phyloP scores from a whole-genome alignment of 2,329 filamentous ascomycete species.

The Exophiala alcalophila region DNA sequence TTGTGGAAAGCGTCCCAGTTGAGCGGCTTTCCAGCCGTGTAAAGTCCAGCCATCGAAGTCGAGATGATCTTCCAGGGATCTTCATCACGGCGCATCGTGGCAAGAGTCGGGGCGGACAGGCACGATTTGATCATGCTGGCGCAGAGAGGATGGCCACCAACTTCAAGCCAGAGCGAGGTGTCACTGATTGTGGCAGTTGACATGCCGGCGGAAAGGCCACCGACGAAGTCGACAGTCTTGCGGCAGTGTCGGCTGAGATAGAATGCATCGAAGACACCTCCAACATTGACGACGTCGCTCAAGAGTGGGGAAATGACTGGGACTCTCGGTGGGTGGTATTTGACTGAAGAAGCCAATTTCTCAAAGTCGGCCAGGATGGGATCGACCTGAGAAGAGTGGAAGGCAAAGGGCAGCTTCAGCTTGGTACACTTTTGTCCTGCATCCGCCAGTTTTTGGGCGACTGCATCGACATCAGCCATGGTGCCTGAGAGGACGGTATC shows the following conservation, averaged over 20 bases:
- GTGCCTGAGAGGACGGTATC: constrained; percentile 45
- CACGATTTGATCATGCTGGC: constrained; percentile 45
- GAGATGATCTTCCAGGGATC: constrained; percentile 44
- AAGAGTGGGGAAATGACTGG: constrained; percentile 49
- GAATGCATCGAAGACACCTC: constrained; percentile 36
- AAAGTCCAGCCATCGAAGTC: constrained; percentile 36
- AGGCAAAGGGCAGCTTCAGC: constrained; percentile 45
- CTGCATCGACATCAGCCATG: constrained; percentile 37
- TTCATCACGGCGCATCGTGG: constrained; percentile 43
- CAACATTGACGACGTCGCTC: constrained; percentile 42
- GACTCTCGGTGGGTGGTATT: constrained; percentile 40
- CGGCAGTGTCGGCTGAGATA: constrained; percentile 45
- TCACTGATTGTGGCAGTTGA: constrained; percentile 35
- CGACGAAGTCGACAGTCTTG: constrained; percentile 47
- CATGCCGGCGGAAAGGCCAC: constrained; percentile 41
- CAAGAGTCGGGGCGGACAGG: constrained; percentile 34
- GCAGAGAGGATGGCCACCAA: constrained; percentile 50
- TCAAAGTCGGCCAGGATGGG: constrained; percentile 45
- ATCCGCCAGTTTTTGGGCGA: constrained; percentile 37
- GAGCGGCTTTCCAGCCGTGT: constrained; percentile 40
- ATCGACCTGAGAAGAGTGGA: constrained; percentile 48
- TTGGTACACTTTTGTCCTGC: constrained; percentile 42
- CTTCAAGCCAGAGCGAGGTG: constrained; percentile 42
- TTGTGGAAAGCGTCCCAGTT: constrained; percentile 46
- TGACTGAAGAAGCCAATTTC: constrained; percentile 37